Evolutionary conservation across 371 early-diverging fungal genomes (phyloP).

Genomic region (Apophysomyces ossiformis): DNA sequence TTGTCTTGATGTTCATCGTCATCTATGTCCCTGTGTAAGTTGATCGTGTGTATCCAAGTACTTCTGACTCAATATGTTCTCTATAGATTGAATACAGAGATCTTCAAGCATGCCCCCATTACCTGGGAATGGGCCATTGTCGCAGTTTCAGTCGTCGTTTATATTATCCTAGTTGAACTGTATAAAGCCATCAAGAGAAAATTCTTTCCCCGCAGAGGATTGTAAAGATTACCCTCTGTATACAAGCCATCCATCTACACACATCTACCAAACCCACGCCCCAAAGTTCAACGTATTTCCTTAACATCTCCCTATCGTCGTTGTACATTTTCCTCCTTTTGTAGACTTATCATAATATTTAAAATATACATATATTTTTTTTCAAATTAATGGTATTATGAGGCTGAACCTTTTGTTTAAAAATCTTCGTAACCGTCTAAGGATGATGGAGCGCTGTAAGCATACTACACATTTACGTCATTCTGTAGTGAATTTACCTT

Average conservation of each 20-base stretch:
- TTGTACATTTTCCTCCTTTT: constrained; percentile 1
- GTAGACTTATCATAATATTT: background rate
- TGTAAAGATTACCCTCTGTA: background rate
- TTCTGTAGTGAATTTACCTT: constrained; percentile 39
- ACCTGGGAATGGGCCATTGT: constrained; percentile 83
- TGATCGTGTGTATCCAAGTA: background rate
- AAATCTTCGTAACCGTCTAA: constrained; percentile 34
- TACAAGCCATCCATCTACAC: background rate
- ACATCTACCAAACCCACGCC: background rate
- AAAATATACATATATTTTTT: constrained; percentile 1
- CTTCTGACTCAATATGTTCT: background rate
- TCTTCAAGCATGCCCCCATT: constrained; percentile 71
- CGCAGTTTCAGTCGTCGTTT: constrained; percentile 58
- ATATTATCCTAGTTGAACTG: constrained; percentile 61
- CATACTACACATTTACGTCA: no score
- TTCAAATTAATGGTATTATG: constrained; percentile 1
- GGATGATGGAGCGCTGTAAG: background rate
- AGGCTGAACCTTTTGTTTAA: constrained; percentile 3
- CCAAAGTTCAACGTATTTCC: background rate
- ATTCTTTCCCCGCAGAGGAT: constrained; percentile 15
- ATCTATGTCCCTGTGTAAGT: constrained; percentile 68
- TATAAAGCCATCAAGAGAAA: constrained; percentile 52
- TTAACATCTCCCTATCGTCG: background rate
- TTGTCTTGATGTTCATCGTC: constrained; percentile 58
- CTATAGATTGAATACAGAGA: constrained; percentile 58